Evolutionary conservation across 768 basidiomycete species (phyloP), one percentile per base, ranked within the genome.

Genomic region (Postia placenta): DNA sequence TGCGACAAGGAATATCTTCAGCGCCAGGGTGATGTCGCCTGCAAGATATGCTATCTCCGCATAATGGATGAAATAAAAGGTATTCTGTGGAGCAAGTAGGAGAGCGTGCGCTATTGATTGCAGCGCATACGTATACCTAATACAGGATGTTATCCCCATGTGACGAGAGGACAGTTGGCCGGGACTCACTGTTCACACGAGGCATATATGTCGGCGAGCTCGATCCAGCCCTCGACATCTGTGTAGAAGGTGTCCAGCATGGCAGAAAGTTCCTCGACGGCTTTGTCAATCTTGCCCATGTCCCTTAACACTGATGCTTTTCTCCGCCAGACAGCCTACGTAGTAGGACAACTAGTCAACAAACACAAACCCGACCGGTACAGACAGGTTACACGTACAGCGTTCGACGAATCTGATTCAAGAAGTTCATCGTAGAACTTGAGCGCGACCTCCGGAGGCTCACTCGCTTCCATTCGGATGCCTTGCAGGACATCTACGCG

Each of bases 21-120:
- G 70, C 2, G 92, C 81, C 6, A 92, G 71, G 0, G 85, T 77
- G 19, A 89, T 60, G 62, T 93, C 90, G 1, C 76, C 79, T 0
- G 81, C 74, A 0, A 89, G 88, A 61, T 88, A 92, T 0, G 89
- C 90, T 7, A 87, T 92, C 66, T 96, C 92, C 0, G 91, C 92
- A 42, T 82, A 84, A 55, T 85, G 85, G n/a, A 93, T 75, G 49
- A 82, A 76, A 33, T 87, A 83, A 59, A 91, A 87, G 0, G 89
- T 86, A 58, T 92, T 94, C 55, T 93, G 89, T 0, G 92, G 90
- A 2, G 83, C 78, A 25, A 96, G 76, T 25, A 92, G 72, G 38
- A 94, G 74, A 5, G 80, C 85, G 66, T 96, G 92, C 11, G 87
- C 83, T 3, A 93, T 72, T 0, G 90, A 75, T 62, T 89, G 79